Base-by-base conservation (phyloP, 1,139 yeast species). In the Arxiozyma heterogenica region DNA sequence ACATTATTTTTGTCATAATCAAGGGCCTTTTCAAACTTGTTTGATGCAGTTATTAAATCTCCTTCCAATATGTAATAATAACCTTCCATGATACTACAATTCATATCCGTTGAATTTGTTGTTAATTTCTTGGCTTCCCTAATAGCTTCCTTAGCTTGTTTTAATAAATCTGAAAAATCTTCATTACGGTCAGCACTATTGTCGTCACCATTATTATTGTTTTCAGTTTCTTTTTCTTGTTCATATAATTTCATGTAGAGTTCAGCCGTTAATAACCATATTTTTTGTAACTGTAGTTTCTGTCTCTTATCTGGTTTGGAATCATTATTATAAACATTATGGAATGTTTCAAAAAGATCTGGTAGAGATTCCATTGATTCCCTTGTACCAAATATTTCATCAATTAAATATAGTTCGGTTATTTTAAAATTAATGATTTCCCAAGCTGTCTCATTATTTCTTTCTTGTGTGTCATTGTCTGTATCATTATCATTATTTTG, bases 261-360 rank as follows among this genome's bases (percentile, higher is more conserved):
- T 45, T 78, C 78, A 1, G 90, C 78, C 0, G 88, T 77, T 81
- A 89, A 81, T 52, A 89, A 68, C 96, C 96, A 90, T 15, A 87
- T 65, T 41, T 75, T 76, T 61, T 84, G 88, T 52, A 84, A 67
- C 39, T 46, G 49, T 17, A 20, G 15, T 3, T 46, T 46, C 27
- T 49, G 42, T 30, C 41, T 51, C n/a, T 67, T 68, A 30, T 54
- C 41, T 15, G 49, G 42, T 34, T 23, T 42, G 25, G 30, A 25
- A 17, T 20, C 47, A 4, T 20, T 45, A 27, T 53, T 53, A 47
- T 49, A 57, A 38, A 54, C 46, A 4, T 53, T 51, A 43, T 55
- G 52, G 62, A 78, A 86, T 21, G 84, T 68, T 18, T 76, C 77
- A 61, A 89, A 84, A 12, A 87, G 77, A 51, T 82, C 90, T 1